Percentiles rank a stretch among this genome's conserved stretches.
Conservation (phyloP, 2,329 filamentous ascomycete genomes). For the Bipolaris sorokiniana region DNA sequence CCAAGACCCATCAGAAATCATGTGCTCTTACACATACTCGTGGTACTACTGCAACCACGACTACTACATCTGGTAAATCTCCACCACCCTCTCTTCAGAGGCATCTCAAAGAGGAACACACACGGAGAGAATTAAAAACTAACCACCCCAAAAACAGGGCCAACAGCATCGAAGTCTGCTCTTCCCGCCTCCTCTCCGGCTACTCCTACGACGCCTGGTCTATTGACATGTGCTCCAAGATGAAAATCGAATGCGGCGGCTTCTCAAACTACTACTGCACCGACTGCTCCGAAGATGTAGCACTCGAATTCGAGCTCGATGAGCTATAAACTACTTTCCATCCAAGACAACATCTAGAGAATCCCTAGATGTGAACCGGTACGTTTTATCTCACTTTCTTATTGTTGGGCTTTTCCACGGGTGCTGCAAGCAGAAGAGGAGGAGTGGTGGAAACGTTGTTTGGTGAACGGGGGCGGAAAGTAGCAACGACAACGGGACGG, state of each 20-base stretch:
- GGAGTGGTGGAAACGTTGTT: too few species aligned
- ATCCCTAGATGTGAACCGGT: background rate
- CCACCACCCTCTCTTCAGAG: too few species aligned
- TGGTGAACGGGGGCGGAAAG: background rate
- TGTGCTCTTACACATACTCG: slow-evolving; percentile 57
- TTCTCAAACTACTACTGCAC: slow-evolving; percentile 54
- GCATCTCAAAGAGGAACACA: too few species aligned
- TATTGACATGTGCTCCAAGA: slow-evolving; percentile 56
- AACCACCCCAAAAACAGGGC: slow-evolving; percentile 27
- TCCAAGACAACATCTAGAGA: too few species aligned
- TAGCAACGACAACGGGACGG: background rate
- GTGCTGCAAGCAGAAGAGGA: background rate
- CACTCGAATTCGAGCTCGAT: slow-evolving; percentile 52
- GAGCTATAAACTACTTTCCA: slow-evolving; percentile 35
- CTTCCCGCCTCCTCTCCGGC: slow-evolving; percentile 52
- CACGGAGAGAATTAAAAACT: background rate
- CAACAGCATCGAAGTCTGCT: slow-evolving; percentile 55
- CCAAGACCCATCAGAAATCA: slow-evolving; percentile 18
- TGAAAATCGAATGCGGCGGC: slow-evolving; percentile 50
- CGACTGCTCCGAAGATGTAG: slow-evolving; percentile 53
- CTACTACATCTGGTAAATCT: slow-evolving; percentile 55
- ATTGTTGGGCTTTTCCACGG: background rate
- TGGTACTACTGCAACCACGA: slow-evolving; percentile 58
- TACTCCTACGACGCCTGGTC: slow-evolving; percentile 58
- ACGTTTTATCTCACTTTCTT: slow-evolving; percentile 6